A percentile compares a stretch with the other conserved stretches of the same genome.
Evolutionary conservation across 108 stramenopile species (phyloP).

Genomic region (Parietichytrium sp.): DNA sequence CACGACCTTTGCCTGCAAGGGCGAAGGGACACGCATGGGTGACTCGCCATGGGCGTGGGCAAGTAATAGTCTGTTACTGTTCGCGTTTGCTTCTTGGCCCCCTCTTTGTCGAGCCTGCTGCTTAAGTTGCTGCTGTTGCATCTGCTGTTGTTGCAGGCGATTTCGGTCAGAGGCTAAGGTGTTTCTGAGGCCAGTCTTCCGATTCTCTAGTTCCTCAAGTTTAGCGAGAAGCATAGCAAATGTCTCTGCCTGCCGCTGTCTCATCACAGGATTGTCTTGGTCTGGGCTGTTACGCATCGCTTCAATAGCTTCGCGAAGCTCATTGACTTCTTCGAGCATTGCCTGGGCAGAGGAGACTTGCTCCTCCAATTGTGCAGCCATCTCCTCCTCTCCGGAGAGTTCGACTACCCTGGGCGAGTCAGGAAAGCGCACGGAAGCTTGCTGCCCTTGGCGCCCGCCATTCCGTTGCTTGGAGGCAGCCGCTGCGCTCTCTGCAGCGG

Average conservation of each 20-base stretch:
- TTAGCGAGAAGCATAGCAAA: neutral
- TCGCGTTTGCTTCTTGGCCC: neutral
- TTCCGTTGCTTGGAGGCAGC: no score
- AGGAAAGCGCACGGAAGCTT: no score
- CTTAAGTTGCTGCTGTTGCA: slow-evolving; percentile 8
- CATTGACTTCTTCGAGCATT: slow-evolving; percentile 4
- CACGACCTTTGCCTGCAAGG: no score
- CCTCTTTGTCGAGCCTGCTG: neutral
- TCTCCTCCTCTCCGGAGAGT: no score
- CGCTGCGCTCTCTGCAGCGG: no score
- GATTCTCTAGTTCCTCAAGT: slow-evolving; percentile 12
- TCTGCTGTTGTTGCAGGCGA: neutral
- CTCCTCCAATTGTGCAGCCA: no score
- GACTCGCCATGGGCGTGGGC: no score
- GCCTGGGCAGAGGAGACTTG: neutral
- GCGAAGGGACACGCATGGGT: no score
- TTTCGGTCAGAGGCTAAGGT: neutral
- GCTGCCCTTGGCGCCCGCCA: no score
- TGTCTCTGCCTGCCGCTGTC: neutral
- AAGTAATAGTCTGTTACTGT: no score
- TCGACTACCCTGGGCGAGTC: no score
- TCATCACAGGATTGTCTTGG: neutral
- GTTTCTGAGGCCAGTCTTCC: neutral
- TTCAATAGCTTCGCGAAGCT: neutral
- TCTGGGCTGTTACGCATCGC: neutral